phyloP scores from a whole-genome alignment of 2,329 filamentous ascomycete genomes.

The Fusarium torulosum region DNA sequence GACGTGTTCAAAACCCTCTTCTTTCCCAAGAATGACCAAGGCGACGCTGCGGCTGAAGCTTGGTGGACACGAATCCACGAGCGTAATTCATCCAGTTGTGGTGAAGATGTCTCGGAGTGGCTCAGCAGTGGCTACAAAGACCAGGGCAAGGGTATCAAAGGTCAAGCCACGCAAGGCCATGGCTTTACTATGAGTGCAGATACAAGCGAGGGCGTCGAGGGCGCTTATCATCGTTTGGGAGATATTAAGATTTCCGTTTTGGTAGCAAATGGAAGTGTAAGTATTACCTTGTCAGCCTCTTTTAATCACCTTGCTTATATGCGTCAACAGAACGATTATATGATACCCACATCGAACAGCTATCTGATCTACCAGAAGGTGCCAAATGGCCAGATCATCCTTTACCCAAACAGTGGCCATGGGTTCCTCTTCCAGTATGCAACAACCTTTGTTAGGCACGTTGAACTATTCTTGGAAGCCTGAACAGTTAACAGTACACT shows the following conservation, averaged over 20 bases:
- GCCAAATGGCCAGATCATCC: constrained; percentile 7
- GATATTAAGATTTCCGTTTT: background rate
- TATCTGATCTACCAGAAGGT: constrained; percentile 9
- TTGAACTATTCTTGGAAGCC: background rate
- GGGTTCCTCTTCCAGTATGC: constrained; percentile 24
- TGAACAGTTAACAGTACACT: accelerated
- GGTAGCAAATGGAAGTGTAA: constrained; percentile 10
- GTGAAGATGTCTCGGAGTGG: constrained; percentile 5
- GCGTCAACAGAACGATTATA: constrained; percentile 8
- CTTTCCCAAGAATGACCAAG: constrained; percentile 2
- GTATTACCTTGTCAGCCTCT: accelerated
- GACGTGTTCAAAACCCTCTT: constrained; percentile 19
- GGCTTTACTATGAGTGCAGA: background rate
- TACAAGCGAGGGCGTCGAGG: background rate
- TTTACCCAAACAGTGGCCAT: constrained; percentile 16
- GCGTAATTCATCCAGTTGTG: background rate
- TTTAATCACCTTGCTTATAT: background rate
- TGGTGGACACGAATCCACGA: constrained; percentile 19
- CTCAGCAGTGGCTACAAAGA: background rate
- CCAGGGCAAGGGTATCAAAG: background rate
- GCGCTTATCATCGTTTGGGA: background rate
- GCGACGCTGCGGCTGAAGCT: constrained; percentile 9
- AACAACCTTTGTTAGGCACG: background rate
- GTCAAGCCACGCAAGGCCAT: background rate
- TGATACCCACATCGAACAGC: constrained; percentile 21